Conservation (phyloP, 768 basidiomycete genomes). For the Boletus vinaceobasis region DNA sequence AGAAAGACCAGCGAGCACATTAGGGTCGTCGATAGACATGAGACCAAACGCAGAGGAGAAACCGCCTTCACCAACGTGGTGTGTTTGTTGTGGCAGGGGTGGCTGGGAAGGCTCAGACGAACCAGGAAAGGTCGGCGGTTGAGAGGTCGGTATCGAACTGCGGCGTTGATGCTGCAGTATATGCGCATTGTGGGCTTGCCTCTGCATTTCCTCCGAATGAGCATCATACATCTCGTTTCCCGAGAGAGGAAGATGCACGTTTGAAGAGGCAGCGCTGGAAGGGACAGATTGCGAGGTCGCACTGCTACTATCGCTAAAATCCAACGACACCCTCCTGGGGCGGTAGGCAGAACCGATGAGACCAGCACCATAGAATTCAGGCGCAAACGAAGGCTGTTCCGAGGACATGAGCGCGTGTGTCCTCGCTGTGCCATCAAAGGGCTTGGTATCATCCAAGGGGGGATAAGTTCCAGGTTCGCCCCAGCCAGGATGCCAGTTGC, state of each 20-base stretch:
- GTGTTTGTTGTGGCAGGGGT: constrained; percentile 11
- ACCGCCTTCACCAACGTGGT: constrained; percentile 32
- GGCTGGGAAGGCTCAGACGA: constrained; percentile 5
- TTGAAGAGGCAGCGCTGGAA: constrained; percentile 55
- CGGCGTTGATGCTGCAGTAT: constrained; percentile 17
- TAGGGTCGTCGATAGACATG: constrained; percentile 73
- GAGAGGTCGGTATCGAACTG: constrained; percentile 15
- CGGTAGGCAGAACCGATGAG: constrained; percentile 27
- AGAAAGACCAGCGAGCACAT: constrained; percentile 59
- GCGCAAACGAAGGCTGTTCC: constrained; percentile 20
- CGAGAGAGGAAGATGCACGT: constrained; percentile 46
- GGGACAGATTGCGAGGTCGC: constrained; percentile 42
- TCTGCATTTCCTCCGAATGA: constrained; percentile 27
- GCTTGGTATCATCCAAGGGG: constrained; percentile 29
- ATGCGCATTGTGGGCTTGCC: constrained; percentile 13
- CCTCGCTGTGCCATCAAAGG: constrained; percentile 18
- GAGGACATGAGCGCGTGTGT: constrained; percentile 20
- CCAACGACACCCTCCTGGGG: constrained; percentile 33
- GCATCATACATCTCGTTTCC: constrained; percentile 28
- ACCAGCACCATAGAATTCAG: constrained; percentile 17
- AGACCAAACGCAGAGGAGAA: constrained; percentile 69
- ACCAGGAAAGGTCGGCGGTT: constrained; percentile 4
- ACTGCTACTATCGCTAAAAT: constrained; percentile 44
- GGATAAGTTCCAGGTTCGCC: constrained; percentile 23
- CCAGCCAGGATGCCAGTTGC: constrained; percentile 26